These are phyloP conservation scores for Zasmidium citrigriseum DNA, from an alignment of 2,329 filamentous ascomycete species.

Conservation along the genomic window DNA sequence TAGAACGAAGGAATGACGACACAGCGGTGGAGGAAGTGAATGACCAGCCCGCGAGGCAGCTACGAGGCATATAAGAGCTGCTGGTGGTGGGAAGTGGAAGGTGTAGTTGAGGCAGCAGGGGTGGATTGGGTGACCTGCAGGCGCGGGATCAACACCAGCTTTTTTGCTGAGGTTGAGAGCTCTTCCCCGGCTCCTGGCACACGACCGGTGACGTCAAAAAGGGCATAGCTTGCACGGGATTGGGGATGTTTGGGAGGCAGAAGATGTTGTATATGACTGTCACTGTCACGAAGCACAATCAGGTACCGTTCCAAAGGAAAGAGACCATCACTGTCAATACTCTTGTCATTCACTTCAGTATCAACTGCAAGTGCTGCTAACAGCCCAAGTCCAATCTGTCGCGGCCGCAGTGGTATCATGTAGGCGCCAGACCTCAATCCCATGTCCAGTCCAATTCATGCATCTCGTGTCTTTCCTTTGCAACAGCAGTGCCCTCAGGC, in stretches of 20 bases:
- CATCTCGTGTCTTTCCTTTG: neutral
- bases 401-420: slow-evolving; percentile 2
- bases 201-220: neutral
- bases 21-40: neutral
- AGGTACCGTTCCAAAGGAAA: neutral
- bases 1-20: neutral
- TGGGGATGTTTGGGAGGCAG: too few species aligned
- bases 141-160: neutral
- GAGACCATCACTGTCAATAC: neutral
- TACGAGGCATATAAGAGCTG: neutral
- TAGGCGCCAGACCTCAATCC: neutral
- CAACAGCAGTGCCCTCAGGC: neutral
- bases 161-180: neutral
- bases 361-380: neutral
- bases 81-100: too few species aligned
- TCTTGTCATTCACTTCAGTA: neutral
- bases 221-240: too few species aligned
- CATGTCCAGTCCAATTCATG: neutral
- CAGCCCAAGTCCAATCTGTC: neutral
- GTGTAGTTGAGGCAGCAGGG: neutral
- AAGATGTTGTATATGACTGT: too few species aligned
- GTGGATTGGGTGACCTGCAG: neutral
- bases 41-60: neutral
- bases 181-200: neutral
- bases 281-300: too few species aligned